Conservation (phyloP, 768 basidiomycete genomes). For the Agrocybe chaxingu region DNA sequence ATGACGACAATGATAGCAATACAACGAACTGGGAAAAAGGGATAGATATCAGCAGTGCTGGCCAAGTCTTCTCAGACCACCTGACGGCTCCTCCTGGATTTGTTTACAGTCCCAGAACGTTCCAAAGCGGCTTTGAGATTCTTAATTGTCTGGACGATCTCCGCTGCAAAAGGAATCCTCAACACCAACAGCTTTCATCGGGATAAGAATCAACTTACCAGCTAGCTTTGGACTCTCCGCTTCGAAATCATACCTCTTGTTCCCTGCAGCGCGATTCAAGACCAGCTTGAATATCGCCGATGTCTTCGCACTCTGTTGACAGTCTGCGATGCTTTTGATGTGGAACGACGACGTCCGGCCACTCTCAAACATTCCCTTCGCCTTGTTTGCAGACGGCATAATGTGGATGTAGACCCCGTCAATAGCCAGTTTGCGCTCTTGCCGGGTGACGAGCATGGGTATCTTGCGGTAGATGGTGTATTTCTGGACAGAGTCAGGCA, state of each 20-base stretch:
- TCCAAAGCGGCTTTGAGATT: slow-evolving; percentile 63
- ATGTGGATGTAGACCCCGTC: slow-evolving; percentile 97
- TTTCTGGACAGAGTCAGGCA: slow-evolving; percentile 48
- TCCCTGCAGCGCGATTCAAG: slow-evolving; percentile 66
- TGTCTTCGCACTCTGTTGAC: slow-evolving; percentile 79
- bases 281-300: slow-evolving; percentile 87
- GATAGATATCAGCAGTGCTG: too few relatives aligned
- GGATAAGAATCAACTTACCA: slow-evolving; percentile 40
- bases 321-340: slow-evolving; percentile 80
- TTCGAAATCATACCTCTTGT: slow-evolving; percentile 97
- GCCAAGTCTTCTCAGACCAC: slow-evolving; percentile 30
- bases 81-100: slow-evolving; percentile 62
- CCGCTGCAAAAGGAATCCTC: slow-evolving; percentile 37
- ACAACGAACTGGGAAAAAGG: too few relatives aligned
- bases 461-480: slow-evolving; percentile 92
- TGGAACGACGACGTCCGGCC: slow-evolving; percentile 93
- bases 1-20: too few relatives aligned
- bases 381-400: slow-evolving; percentile 80
- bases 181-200: not conserved
- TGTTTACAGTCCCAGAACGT: slow-evolving; percentile 59
- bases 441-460: slow-evolving; percentile 88
- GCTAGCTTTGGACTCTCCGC: slow-evolving; percentile 84
- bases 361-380: slow-evolving; percentile 80
- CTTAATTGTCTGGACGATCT: slow-evolving; percentile 75
- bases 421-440: slow-evolving; percentile 88